These are phyloP conservation scores for Cladosporium phlei DNA, from an alignment of 2,329 filamentous ascomycete genomes.

Conservation along the genomic window DNA sequence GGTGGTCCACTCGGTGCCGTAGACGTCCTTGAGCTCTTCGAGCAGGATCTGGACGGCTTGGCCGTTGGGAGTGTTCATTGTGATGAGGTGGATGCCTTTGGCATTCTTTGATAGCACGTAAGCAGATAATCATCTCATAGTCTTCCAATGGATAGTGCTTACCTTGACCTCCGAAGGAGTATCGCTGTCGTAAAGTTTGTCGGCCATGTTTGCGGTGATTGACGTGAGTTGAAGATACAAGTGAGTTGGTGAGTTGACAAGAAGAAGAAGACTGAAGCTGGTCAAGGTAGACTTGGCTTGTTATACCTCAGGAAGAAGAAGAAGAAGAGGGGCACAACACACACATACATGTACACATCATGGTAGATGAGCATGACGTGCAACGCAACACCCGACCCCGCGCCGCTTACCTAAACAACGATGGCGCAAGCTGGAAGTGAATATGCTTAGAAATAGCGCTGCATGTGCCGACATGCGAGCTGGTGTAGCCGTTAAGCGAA, in stretches of 20 bases:
- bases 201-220: constrained; percentile 4
- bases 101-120: constrained; percentile 31
- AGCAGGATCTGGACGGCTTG: constrained; percentile 51
- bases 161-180: constrained; percentile 34
- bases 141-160: not conserved
- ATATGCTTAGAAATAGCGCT: constrained; percentile 4
- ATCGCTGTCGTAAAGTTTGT: constrained; percentile 11
- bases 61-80: constrained; percentile 49
- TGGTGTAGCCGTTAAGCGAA: too few species aligned
- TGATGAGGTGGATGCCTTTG: constrained; percentile 51
- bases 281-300: too few species aligned
- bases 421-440: constrained; percentile 3
- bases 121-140: not conserved
- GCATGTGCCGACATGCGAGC: too few species aligned
- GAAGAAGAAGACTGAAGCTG: too few species aligned
- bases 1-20: constrained; percentile 47
- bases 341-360: too few species aligned
- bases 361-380: constrained; percentile 10
- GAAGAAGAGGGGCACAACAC: too few species aligned
- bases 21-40: constrained; percentile 47
- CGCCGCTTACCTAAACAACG: constrained; percentile 4
- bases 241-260: too few species aligned
- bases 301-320: too few species aligned
- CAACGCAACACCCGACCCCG: constrained; percentile 3
- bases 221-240: too few species aligned